These are phyloP conservation scores for Datisca glomerata DNA, from an alignment of 306 rosid species.

Conservation along the genomic window DNA sequence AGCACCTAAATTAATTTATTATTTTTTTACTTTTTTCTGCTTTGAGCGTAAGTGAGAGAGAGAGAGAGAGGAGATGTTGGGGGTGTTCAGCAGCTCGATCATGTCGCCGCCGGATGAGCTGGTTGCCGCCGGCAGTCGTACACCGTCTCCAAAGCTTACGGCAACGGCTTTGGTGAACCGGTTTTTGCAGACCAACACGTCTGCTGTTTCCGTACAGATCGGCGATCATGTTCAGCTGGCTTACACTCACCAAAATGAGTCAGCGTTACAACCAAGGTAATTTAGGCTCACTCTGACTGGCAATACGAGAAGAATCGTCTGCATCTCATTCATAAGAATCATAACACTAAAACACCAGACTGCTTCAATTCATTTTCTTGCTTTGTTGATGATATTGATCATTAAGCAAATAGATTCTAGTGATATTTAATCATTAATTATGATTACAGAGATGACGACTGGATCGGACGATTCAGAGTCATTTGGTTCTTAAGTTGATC, in stretches of 20 bases:
- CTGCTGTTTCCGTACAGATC: slow-evolving; percentile 53
- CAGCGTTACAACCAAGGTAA: slow-evolving; percentile 71
- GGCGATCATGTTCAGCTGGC: slow-evolving; percentile 67
- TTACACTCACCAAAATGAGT: slow-evolving; percentile 62
- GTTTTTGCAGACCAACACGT: slow-evolving; percentile 33
- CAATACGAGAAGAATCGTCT: no score
- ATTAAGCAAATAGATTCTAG: no score
- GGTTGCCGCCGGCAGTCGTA: slow-evolving; percentile 77
- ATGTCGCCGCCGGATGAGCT: slow-evolving; percentile 87
- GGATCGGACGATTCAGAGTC: no score
- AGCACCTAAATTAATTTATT: no score
- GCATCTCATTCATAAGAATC: no score
- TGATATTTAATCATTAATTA: no score
- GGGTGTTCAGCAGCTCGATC: slow-evolving; percentile 70
- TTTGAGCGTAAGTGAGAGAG: not conserved
- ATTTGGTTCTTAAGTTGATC: no score
- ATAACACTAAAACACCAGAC: no score
- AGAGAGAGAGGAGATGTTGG: slow-evolving; percentile 44
- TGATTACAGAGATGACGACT: no score
- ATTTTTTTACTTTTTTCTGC: not conserved
- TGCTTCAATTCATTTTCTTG: no score
- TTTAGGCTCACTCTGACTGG: not conserved
- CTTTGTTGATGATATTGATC: no score
- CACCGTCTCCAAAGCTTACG: slow-evolving; percentile 75
- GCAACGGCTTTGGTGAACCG: slow-evolving; percentile 48